Conservation (phyloP, 257 asterid genomes). For the Ballota nigra region DNA sequence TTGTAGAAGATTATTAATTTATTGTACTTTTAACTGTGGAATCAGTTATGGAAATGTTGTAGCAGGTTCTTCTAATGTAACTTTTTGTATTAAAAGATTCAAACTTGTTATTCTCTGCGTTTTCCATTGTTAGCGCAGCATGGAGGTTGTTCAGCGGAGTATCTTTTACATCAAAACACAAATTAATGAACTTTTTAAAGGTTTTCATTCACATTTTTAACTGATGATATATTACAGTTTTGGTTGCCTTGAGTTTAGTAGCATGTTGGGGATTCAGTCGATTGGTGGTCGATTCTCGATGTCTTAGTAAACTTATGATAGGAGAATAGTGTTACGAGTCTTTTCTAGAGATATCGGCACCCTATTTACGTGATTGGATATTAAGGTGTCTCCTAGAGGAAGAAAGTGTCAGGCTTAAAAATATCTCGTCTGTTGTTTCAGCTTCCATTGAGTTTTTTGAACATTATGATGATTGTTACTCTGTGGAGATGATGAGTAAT, state of each 20-base stretch:
- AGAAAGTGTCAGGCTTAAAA: not conserved
- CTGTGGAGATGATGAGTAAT: not conserved
- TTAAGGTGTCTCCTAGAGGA: not conserved
- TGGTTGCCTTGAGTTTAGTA: not conserved
- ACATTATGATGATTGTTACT: fast-evolving
- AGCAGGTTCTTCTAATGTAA: not conserved
- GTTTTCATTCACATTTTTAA: too few relatives aligned
- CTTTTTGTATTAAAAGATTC: too few relatives aligned
- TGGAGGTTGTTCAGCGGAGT: too few relatives aligned
- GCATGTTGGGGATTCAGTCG: not conserved
- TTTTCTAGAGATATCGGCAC: slow-evolving; percentile 19
- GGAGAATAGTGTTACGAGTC: too few relatives aligned
- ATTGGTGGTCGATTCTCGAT: not conserved
- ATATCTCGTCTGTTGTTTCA: not conserved
- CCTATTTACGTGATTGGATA: not conserved
- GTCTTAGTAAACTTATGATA: not conserved
- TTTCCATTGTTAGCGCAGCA: too few relatives aligned
- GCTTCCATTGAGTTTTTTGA: not conserved
- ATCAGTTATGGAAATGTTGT: not conserved
- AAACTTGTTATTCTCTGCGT: too few relatives aligned
- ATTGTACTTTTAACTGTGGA: too few relatives aligned
- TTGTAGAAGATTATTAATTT: too few relatives aligned
- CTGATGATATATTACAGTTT: slow-evolving; percentile 1
- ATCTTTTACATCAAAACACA: too few relatives aligned
- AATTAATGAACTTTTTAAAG: too few relatives aligned